These are phyloP conservation scores for Fragaria vesca DNA, from an alignment of 306 rosid genomes.

Conservation along the genomic window DNA sequence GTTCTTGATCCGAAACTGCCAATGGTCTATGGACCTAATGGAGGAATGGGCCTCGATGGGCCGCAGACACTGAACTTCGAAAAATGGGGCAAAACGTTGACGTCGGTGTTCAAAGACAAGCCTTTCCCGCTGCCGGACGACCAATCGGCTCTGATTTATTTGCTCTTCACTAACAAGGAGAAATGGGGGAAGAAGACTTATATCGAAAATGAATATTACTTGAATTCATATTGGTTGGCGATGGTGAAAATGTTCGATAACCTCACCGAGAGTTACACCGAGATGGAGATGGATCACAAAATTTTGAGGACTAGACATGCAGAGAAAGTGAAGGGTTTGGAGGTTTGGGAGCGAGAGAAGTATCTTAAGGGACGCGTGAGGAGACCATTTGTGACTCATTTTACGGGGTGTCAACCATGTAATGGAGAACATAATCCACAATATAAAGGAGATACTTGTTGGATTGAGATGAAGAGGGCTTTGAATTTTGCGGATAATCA, in stretches of 20 bases:
- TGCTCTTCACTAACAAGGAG: conserved; percentile 5
- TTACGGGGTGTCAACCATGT: conserved; percentile 61
- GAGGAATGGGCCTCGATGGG: conserved; percentile 48
- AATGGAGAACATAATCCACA: conserved; percentile 41
- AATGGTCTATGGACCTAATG: conserved; percentile 51
- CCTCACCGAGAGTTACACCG: conserved; percentile 10
- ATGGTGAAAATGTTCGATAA: conserved; percentile 17
- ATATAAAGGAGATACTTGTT: conserved; percentile 34
- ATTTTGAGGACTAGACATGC: conserved; percentile 39
- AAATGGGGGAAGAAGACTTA: conserved; percentile 39
- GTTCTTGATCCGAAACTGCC: conserved; percentile 37
- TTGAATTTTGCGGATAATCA: conserved; percentile 54
- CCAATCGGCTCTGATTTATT: conserved; percentile 36
- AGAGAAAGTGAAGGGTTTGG: conserved; percentile 30
- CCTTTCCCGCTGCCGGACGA: conserved; percentile 34
- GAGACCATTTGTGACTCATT: conserved; percentile 49
- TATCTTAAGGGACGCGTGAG: conserved; percentile 14
- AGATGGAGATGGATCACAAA: conserved; percentile 18
- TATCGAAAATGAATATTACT: conserved; percentile 28
- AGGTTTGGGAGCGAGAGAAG: conserved; percentile 28
- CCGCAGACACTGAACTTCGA: conserved; percentile 21
- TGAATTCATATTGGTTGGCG: conserved; percentile 39
- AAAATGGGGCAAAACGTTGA: conserved; percentile 33
- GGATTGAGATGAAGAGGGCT: conserved; percentile 43
- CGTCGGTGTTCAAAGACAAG: conserved; percentile 32